phyloP scores from a whole-genome alignment of 2,329 filamentous ascomycete species.

The Colletotrichum sp. region DNA sequence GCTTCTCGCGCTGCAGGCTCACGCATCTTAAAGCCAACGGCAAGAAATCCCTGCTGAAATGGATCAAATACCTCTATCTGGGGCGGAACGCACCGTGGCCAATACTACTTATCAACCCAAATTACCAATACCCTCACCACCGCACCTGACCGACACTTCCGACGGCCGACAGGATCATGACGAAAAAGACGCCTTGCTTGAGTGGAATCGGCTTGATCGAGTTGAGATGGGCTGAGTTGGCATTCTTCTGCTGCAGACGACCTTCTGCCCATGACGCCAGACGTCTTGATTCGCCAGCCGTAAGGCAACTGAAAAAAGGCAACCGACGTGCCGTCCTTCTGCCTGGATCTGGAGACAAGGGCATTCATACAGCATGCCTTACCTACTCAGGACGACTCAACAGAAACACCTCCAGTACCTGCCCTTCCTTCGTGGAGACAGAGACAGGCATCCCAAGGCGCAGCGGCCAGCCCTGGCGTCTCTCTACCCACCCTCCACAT shows the following conservation, averaged over 20 bases:
- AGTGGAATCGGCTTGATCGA: background rate
- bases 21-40: background rate
- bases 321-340: background rate
- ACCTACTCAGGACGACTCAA: background rate
- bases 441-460: background rate
- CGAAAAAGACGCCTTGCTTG: background rate
- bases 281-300: background rate
- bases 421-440: background rate
- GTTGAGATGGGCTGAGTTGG: background rate
- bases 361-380: background rate
- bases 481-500: background rate
- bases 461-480: slow-evolving; percentile 6
- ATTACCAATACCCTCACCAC: background rate
- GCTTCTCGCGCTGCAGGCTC: background rate
- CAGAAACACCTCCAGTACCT: background rate
- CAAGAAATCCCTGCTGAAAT: background rate
- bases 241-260: background rate
- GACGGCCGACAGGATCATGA: background rate
- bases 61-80: background rate
- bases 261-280: background rate
- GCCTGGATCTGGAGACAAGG: background rate
- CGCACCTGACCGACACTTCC: background rate
- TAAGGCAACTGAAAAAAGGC: slow-evolving; percentile 8
- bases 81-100: background rate
- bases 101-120: background rate